These are phyloP conservation scores for Raphanus sativus DNA, from an alignment of 345 rosid species.

Conservation along the genomic window DNA sequence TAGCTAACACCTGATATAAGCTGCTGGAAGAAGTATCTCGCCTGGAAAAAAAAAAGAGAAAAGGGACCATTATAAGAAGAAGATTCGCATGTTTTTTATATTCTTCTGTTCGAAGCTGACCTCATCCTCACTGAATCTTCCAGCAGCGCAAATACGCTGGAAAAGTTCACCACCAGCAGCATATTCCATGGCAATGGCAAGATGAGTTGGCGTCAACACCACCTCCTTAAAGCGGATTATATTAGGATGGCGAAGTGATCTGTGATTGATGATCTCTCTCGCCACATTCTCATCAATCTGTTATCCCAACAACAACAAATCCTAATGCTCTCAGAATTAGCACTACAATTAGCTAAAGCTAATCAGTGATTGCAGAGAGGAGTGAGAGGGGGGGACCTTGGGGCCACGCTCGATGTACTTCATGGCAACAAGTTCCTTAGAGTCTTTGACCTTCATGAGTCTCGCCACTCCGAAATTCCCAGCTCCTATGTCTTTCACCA, in stretches of 20 bases:
- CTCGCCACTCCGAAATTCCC: conserved; percentile 93
- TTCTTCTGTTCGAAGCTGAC: conserved; percentile 29
- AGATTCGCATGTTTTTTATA: background rate
- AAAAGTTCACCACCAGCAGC: conserved; percentile 80
- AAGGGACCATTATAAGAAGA: background rate
- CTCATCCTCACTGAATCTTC: conserved; percentile 79
- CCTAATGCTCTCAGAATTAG: background rate
- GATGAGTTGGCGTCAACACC: conserved; percentile 67
- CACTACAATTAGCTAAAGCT: background rate
- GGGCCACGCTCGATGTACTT: conserved; percentile 90
- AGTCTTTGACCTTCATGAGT: conserved; percentile 76
- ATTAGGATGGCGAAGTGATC: conserved; percentile 84
- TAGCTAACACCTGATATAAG: conserved; percentile 72
- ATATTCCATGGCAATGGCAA: conserved; percentile 77
- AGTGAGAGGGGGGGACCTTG: conserved; percentile 44
- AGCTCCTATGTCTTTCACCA: conserved; percentile 80
- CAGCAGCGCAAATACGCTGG: conserved; percentile 63
- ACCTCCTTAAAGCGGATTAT: conserved; percentile 92
- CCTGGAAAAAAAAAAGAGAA: conserved; percentile 36
- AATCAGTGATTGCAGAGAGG: background rate
- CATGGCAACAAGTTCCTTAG: conserved; percentile 85
- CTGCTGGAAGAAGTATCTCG: conserved; percentile 72
- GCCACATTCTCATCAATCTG: conserved; percentile 66
- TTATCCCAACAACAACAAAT: background rate
- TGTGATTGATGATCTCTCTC: conserved; percentile 86